A percentile compares a stretch with the other conserved stretches of the same genome.
Evolutionary conservation across 352 stramenopile species (phyloP).

Genomic region (Phytophthora citricola): DNA sequence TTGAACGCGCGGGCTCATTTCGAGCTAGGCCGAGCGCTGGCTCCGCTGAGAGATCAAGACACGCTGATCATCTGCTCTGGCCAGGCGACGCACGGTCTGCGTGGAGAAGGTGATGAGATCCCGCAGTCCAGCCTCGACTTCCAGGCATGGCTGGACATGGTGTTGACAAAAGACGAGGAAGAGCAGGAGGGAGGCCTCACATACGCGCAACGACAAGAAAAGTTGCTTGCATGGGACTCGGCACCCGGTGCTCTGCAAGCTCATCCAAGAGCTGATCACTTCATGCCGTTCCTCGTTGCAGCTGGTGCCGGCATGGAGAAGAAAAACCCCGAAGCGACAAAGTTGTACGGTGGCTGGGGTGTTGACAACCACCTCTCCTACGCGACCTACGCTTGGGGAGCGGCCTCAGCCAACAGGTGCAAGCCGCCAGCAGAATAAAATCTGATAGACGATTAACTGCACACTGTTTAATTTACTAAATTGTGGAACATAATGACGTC

Average conservation of each 20-base stretch:
- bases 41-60: conserved; percentile 67
- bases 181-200: conserved; percentile 25
- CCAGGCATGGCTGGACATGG: conserved; percentile 50
- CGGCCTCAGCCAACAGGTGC: background rate
- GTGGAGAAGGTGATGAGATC: conserved; percentile 13
- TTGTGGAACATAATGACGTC: background rate
- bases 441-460: background rate
- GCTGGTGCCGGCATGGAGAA: conserved; percentile 64
- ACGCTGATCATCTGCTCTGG: conserved; percentile 90
- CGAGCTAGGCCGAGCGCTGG: conserved; percentile 67
- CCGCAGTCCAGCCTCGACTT: conserved; percentile 42
- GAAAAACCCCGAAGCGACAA: conserved; percentile 26
- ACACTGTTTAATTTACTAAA: background rate
- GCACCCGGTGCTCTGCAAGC: conserved; percentile 45
- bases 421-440: background rate
- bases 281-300: conserved; percentile 63
- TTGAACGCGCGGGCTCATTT: conserved; percentile 66
- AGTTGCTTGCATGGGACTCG: conserved; percentile 47
- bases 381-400: conserved; percentile 48
- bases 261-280: conserved; percentile 57
- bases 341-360: conserved; percentile 51
- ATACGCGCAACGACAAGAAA: conserved; percentile 42
- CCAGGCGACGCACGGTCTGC: conserved; percentile 47
- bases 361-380: conserved; percentile 44
- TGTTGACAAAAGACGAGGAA: conserved; percentile 29